Conservation (phyloP, 176 grass and related monocot genomes). For the Melocanna baccifera region DNA sequence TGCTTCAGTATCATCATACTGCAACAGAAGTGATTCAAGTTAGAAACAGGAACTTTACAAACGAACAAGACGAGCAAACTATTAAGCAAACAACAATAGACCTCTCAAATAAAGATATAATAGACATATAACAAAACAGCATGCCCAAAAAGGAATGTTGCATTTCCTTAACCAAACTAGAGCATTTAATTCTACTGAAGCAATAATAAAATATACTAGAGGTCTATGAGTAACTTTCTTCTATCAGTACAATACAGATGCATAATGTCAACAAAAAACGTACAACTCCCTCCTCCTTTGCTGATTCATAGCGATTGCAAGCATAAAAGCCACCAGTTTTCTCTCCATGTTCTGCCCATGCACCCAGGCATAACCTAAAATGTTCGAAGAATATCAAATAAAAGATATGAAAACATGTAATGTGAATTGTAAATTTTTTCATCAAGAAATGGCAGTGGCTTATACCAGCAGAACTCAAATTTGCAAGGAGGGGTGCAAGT, state of each 20-base stretch:
- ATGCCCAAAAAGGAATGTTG: background rate
- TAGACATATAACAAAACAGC: background rate
- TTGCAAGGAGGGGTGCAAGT: conserved; percentile 93
- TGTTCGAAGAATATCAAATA: conserved; percentile 26
- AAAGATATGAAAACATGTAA: background rate
- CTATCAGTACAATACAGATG: background rate
- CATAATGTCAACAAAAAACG: conserved; percentile 26
- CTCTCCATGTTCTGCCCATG: conserved; percentile 83
- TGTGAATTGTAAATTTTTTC: conserved; percentile 14
- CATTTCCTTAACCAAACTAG: background rate
- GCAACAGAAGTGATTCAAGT: conserved; percentile 18
- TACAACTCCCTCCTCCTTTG: conserved; percentile 84
- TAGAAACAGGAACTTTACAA: background rate
- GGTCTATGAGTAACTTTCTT: background rate
- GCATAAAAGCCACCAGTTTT: conserved; percentile 95
- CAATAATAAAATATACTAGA: background rate
- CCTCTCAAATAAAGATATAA: background rate
- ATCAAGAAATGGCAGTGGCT: conserved; percentile 12
- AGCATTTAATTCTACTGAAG: background rate
- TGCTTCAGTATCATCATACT: conserved; percentile 88
- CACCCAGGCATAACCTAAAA: conserved; percentile 83
- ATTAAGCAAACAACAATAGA: background rate
- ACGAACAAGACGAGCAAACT: background rate
- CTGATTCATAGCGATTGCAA: conserved; percentile 94
- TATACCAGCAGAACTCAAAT: conserved; percentile 97